Base-by-base conservation (phyloP, 768 basidiomycete genomes). In the Rhodosporidiobolus odoratus region DNA sequence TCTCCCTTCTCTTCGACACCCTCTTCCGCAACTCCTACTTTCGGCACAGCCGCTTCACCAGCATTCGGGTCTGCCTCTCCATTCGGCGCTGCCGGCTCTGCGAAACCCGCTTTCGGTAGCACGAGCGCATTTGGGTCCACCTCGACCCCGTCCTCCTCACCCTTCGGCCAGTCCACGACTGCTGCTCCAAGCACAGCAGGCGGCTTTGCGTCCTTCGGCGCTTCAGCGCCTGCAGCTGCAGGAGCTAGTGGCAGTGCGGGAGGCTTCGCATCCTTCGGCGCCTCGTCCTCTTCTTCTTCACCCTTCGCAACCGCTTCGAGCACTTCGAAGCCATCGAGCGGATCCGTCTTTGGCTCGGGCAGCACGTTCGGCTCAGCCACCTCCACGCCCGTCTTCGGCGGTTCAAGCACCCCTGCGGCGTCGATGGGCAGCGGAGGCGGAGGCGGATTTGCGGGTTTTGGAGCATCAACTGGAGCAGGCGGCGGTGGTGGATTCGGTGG, bases 161-260 rank as follows among this genome's bases (percentile, higher is more conserved):
- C 57, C 9, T 40, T 38, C 45, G 57, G 60, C 23, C 66, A 60
- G 30, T 47, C 64, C 30, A 15, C 45, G 23, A 27, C 57, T 9
- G 34, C 58, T 10, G 13, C 63, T 16, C 23, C 65, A 3, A 56
- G 64, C 5, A 25, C 61, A 25, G 45, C 32, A 19, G 56, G 64
- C 1, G 61, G 59, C 13, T 64, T 66, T 37, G 62, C 66, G 6
- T 58, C 58, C 21, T 69, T 73, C 30, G 75, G 75, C 15, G 63
- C 59, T 2, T 52, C 52, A 43, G 43, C 48, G 23, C 8, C 48
- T 23, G 23, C 48, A 50, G 23, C 48, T n/a, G 15, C 12, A 10
- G 10, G 21, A 23, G 23, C 48, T 8, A n/a, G 48, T 8, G 48
- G 23, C 19, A n/a, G 23, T 13, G 48, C 21, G 21, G 43, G 43